Base-by-base conservation (phyloP, 2,329 filamentous ascomycete species). In the Epichloe bromicola region DNA sequence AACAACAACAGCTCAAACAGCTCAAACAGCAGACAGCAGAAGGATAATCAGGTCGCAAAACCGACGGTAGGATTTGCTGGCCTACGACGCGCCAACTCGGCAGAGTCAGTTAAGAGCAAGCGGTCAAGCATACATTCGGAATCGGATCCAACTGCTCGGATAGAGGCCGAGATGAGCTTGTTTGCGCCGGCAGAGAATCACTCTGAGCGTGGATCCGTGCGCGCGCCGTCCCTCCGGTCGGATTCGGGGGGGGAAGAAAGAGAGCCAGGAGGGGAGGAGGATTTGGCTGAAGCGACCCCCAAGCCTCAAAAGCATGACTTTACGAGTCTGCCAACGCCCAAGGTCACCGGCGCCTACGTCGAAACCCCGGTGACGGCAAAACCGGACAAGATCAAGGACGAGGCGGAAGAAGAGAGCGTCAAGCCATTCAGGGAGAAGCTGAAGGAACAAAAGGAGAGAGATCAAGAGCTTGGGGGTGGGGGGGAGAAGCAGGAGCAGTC, bases 141-240 rank as follows among this genome's bases (percentile, higher is more conserved):
- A 51, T 59, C 65, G 14, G 78, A 80, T 54, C 76, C 78, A 4
- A 74, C 71, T 1, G 76, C 76, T 56, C 74, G 77, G 43, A 79
- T 80, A 48, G 71, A 77, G 57, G 73, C 69, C 10, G 78, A 81
- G 62, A 72, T 74, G 65, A 73, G 71, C 46, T 67, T 81, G 8
- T 81, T 81, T 60, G 78, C 75, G 14, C 74, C 71, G 0, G 58
- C 64, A 15, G 76, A 80, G 34, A 76, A 74, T 53, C 70, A 77
- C 41, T 81, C 78, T 1, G 78, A 80, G 57, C 70, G 67, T 42
- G 76, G 76, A 1, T 80, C 77, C 4, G 64, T 73, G 17, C 70
- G 74, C 38, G 76, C 73, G 4, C 68, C 72, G 2, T 80, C 78
- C 0, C 65, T 66, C 2, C 50, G 48, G 30, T 52, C 56, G 6